Conservation (phyloP, 2,329 filamentous ascomycete species). For the Fusarium sp. region DNA sequence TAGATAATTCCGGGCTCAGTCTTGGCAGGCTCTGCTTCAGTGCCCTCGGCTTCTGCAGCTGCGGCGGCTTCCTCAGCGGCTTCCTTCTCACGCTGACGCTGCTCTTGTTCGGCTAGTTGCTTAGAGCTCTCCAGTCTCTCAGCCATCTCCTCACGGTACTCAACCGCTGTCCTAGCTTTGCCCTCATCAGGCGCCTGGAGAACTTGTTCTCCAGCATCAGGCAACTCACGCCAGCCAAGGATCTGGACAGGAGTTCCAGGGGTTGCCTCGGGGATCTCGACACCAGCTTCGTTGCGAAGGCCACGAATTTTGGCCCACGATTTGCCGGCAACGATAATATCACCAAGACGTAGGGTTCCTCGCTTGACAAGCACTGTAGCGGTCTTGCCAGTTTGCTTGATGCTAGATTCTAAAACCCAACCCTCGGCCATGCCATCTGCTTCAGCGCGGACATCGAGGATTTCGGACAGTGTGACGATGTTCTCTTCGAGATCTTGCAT, state of each 20-base stretch:
- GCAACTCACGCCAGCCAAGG: constrained; percentile 89
- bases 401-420: constrained; percentile 91
- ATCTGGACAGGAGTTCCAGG: constrained; percentile 94
- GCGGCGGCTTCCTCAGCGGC: constrained; percentile 54
- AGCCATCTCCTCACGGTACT: constrained; percentile 77
- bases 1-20: constrained; percentile 59
- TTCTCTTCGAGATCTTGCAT: constrained; percentile 95
- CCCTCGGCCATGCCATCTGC: constrained; percentile 83
- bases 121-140: constrained; percentile 80
- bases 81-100: constrained; percentile 68
- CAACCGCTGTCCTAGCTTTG: constrained; percentile 80
- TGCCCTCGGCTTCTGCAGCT: constrained; percentile 51
- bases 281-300: constrained; percentile 86
- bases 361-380: constrained; percentile 91
- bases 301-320: constrained; percentile 89
- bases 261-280: constrained; percentile 76
- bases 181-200: constrained; percentile 84
- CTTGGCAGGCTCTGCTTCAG: constrained; percentile 54
- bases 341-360: constrained; percentile 84
- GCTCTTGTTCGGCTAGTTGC: constrained; percentile 80
- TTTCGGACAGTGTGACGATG: constrained; percentile 85
- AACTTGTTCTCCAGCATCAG: constrained; percentile 86
- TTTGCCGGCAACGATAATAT: constrained; percentile 86
- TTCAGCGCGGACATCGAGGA: constrained; percentile 90
- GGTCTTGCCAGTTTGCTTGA: constrained; percentile 85